Conservation (phyloP, 352 stramenopile genomes). For the Phytophthora citrophthora region DNA sequence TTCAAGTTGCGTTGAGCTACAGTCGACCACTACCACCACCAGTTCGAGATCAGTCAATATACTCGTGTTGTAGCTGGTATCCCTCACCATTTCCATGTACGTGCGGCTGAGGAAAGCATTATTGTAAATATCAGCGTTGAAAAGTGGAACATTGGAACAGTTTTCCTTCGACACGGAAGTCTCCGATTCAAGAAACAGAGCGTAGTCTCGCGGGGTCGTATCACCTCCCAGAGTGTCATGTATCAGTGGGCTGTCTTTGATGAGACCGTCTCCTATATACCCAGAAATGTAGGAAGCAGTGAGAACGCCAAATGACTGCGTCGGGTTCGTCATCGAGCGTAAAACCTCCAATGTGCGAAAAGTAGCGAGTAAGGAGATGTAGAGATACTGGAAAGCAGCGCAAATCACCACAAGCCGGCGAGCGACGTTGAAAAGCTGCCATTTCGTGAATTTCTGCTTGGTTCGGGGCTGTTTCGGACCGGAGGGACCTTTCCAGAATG, state of each 20-base stretch:
- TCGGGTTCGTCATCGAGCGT: slow-evolving; percentile 20
- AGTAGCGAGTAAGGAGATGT: slow-evolving; percentile 31
- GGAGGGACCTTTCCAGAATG: not conserved
- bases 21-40: slow-evolving; percentile 48
- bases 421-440: slow-evolving; percentile 30
- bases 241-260: slow-evolving; percentile 28
- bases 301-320: slow-evolving; percentile 12
- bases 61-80: slow-evolving; percentile 46
- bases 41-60: slow-evolving; percentile 40
- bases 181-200: slow-evolving; percentile 14
- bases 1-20: slow-evolving; percentile 27
- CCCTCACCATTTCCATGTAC: slow-evolving; percentile 29
- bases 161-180: slow-evolving; percentile 7
- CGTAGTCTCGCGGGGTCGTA: slow-evolving; percentile 35
- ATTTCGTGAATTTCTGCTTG: slow-evolving; percentile 25
- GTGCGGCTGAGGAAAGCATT: slow-evolving; percentile 36
- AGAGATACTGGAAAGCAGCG: slow-evolving; percentile 36
- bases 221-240: slow-evolving; percentile 16
- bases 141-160: slow-evolving; percentile 11
- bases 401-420: slow-evolving; percentile 26
- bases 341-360: slow-evolving; percentile 27
- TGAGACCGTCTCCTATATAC: slow-evolving; percentile 37
- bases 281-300: slow-evolving; percentile 18
- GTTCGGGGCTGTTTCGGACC: not conserved
- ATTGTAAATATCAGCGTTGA: slow-evolving; percentile 31